A percentile compares a stretch with the other conserved stretches of the same genome.
Conservation (phyloP, 2,329 filamentous ascomycete genomes). For the Cytospora paraplurivora region DNA sequence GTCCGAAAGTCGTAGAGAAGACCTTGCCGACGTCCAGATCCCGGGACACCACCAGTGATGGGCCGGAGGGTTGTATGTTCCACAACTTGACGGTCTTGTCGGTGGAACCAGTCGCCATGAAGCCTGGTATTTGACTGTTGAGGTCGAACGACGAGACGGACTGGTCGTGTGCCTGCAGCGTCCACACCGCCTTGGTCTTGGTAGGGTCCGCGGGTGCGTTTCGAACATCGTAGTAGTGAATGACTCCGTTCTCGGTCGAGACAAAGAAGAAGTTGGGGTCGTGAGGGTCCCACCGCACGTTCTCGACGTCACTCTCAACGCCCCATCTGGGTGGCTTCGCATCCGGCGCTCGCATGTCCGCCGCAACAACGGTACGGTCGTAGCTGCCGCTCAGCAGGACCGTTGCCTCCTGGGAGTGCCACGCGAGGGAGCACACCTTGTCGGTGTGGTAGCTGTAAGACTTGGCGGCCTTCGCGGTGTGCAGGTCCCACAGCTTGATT, state of each 20-base stretch:
- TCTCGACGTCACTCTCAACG: conserved; percentile 94
- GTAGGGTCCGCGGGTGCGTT: conserved; percentile 72
- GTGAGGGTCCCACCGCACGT: conserved; percentile 89
- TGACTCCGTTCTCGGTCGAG: conserved; percentile 85
- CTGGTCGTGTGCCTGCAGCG: conserved; percentile 91
- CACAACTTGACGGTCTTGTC: conserved; percentile 97
- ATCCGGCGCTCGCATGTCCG: conserved; percentile 92
- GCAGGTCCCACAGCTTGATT: conserved; percentile 96
- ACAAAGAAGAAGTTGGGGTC: conserved; percentile 93
- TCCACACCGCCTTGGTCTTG: conserved; percentile 85
- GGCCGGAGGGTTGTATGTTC: conserved; percentile 81
- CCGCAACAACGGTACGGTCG: conserved; percentile 90
- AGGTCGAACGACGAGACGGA: conserved; percentile 91
- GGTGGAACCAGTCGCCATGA: conserved; percentile 88
- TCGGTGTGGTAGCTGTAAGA: conserved; percentile 95
- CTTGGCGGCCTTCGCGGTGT: conserved; percentile 89
- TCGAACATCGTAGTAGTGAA: conserved; percentile 90
- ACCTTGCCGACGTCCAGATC: conserved; percentile 94
- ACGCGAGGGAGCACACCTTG: conserved; percentile 95
- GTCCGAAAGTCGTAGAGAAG: conserved; percentile 87
- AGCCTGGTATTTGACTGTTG: conserved; percentile 86
- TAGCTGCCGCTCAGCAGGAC: conserved; percentile 91
- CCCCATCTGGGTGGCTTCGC: conserved; percentile 83
- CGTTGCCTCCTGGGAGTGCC: conserved; percentile 86
- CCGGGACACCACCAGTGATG: conserved; percentile 86